Evolutionary conservation across 352 stramenopile genomes (phyloP), one percentile per base, ranked within the genome.

Genomic region (Hyaloperonospora brassicae): DNA sequence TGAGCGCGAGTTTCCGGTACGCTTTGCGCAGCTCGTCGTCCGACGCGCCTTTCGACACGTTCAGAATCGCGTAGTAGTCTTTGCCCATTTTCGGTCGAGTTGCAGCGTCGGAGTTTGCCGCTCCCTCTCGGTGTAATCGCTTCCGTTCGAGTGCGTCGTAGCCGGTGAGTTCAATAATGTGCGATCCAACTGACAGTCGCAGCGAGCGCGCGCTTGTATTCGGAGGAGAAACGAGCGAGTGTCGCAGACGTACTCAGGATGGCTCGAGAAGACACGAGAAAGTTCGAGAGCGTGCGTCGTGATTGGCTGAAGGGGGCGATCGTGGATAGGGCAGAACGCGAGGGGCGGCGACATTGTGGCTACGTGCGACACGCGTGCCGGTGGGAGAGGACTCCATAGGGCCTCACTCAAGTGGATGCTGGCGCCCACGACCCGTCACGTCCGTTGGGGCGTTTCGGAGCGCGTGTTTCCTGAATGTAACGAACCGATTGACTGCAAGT

Each of bases 1-100:
- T 96, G 48, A 96, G 68, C 42, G 87, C 86, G 56, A 96, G 64
- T 61, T 95, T 96, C 30, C 86, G 73, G 57, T 96, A 96, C 22
- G 79, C 82, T 59, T 90, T 89, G 61, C 86, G 86, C 25, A 92
- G 66, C 52, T 89, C 82, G 13, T 89, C 82, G 56, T 94, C 81
- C 13, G 64, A 74, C 12, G 84, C 81, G 46, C 70, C 75, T 42
- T 76, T 77, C 39, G 64, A 49, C 22, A 94, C 84, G 56, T 75
- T 79, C 23, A 94, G 67, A 21, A 80, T 78, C 42, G 74, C 70
- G 68, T 94, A 94, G 66, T 94, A 94, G 69, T 94, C 81, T 31
- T 86, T 89, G 47, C 80, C 84, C 84, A 93, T 93, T 23, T 14
- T 61, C 23, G 8, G 23, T 27, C 52, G 17, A 17, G 17, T 17